Evolutionary conservation across 192 early-diverging fungal genomes (phyloP).

Genomic region (Globomyces pollinis-pini): DNA sequence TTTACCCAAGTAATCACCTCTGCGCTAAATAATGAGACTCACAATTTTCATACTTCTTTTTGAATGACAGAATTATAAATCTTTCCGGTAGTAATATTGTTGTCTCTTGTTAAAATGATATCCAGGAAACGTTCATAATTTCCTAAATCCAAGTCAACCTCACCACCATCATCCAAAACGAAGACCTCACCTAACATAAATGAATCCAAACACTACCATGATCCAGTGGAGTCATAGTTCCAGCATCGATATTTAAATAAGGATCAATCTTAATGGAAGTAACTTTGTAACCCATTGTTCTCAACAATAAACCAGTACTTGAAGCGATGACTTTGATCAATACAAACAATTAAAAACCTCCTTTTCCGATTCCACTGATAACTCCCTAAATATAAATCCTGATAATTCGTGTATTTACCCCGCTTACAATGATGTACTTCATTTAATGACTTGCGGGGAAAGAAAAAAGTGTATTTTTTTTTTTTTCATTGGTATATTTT

Average conservation of each 20-base stretch:
- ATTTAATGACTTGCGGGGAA: too few relatives aligned
- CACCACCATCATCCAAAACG: constrained; percentile 96
- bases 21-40: constrained; percentile 1
- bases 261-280: constrained; percentile 99
- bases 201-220: too few relatives aligned
- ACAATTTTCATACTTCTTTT: constrained; percentile 46
- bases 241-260: constrained; percentile 99
- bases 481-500: too few relatives aligned
- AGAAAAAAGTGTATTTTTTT: too few relatives aligned
- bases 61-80: constrained; percentile 96
- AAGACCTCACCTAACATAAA: constrained; percentile 99
- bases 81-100: constrained; percentile 99
- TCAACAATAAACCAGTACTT: constrained; percentile 89
- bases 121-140: constrained; percentile 99
- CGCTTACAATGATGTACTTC: too few relatives aligned
- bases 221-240: constrained; percentile 92
- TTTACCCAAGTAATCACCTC: constrained; percentile 94
- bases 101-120: constrained; percentile 84
- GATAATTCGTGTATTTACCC: too few relatives aligned
- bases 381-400: too few relatives aligned
- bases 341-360: too few relatives aligned
- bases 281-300: constrained; percentile 83
- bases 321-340: constrained; percentile 99
- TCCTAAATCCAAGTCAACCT: constrained; percentile 97
- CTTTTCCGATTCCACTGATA: constrained; percentile 99